Conservation (phyloP, 208 protist genomes). For the Acanthamoeba rhysodes region DNA sequence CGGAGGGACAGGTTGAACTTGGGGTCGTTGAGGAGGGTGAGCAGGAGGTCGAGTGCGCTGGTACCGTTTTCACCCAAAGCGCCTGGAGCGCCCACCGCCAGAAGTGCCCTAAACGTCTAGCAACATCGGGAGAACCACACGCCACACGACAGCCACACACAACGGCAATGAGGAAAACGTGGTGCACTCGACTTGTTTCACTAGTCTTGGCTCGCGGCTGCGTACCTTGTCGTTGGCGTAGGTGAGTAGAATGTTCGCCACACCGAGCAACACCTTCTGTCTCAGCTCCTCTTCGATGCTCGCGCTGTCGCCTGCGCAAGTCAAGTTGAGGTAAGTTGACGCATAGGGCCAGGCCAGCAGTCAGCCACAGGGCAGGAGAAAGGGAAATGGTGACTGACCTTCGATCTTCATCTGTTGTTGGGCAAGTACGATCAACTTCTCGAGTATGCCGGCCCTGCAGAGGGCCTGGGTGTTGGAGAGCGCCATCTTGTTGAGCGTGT, state of each 20-base stretch:
- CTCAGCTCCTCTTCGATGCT: constrained; percentile 14
- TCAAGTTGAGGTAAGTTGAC: neutral
- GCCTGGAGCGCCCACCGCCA: constrained; percentile 4
- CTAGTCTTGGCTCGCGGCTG: neutral
- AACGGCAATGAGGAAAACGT: neutral
- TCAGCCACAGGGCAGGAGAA: neutral
- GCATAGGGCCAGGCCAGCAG: no score
- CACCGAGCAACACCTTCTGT: constrained; percentile 68
- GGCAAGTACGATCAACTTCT: constrained; percentile 22
- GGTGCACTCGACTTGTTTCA: neutral
- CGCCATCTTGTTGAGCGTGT: constrained; percentile 74
- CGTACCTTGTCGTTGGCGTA: constrained; percentile 71
- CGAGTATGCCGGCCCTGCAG: constrained; percentile 42
- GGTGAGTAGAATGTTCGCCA: constrained; percentile 73
- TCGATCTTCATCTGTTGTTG: constrained; percentile 48
- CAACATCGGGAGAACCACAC: neutral
- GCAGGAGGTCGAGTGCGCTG: constrained; percentile 65
- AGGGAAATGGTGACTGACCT: neutral
- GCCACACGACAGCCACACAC: neutral
- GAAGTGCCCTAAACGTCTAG: constrained; percentile 8
- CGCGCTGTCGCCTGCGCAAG: neutral
- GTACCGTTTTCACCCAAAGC: constrained; percentile 36
- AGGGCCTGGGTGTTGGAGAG: constrained; percentile 60
- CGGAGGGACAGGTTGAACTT: constrained; percentile 63
- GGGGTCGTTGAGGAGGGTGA: constrained; percentile 32